Base-by-base conservation (phyloP, 208 protist genomes). In the Acanthamoeba castellanii region DNA sequence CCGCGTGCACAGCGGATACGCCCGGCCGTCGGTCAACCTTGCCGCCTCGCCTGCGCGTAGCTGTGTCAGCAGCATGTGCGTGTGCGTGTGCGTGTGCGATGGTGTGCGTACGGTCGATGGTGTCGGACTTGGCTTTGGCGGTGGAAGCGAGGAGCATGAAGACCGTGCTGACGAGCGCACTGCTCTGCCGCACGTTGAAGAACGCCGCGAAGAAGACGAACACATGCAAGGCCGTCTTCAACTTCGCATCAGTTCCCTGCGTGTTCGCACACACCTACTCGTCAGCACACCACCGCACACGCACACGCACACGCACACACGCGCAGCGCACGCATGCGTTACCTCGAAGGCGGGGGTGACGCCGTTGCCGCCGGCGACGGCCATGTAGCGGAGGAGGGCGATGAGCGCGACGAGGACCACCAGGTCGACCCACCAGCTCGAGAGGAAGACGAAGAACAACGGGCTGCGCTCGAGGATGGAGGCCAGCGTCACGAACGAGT, bases 361-460 rank as follows among this genome's bases (percentile, higher is more conserved):
- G 22, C 45, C 76, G 22, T 8, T 34, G 13, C 76, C 76, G 45
- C 76, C 76, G 45, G 18, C 32, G 45, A 57, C 7, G 27, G 76
- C 47, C 32, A 85, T 57, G 76, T 85, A 57, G 30, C 27, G 27
- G 42, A 85, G 45, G 25, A 85, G 76, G 13, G 42, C 76, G 76
- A 85, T 25, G 42, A 85, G 76, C 7, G 18, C 14, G 8, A 32
- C 9, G 22, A 85, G 47, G 5, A 59, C 76, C 16, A 30, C 45
- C 37, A 85, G 30, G 47, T 85, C 76, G 76, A 85, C 42, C 76
- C 76, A 85, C 76, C 76, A 85, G 76, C 42, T 85, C 22, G 76
- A 85, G 37, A 85, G 22, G 47, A 85, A 85, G 4, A 85, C 9
- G 9, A 57, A 85, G 47, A 85, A 85, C 22, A 85, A 42, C 34